Percentiles rank a stretch among this genome's conserved stretches.
Conservation (phyloP, 202 grass and related monocot species). For the Eragrostis tef region DNA sequence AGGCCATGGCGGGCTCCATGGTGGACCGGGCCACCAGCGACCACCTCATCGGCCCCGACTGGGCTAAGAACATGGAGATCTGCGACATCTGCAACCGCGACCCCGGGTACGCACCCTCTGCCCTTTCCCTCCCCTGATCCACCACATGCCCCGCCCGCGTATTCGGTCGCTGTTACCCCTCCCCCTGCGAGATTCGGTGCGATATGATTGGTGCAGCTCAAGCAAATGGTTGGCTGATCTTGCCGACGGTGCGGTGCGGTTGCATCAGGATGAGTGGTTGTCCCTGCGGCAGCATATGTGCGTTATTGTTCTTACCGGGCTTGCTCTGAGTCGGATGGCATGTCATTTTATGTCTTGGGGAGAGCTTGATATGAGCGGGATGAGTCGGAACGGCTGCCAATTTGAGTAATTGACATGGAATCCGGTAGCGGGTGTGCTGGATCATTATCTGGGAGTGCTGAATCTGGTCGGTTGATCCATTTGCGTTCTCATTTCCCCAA, state of each 20-base stretch:
- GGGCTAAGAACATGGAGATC: conserved; percentile 99
- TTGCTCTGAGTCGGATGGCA: not conserved
- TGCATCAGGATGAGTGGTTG: not conserved
- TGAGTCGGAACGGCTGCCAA: not conserved
- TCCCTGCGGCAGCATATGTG: too few species aligned
- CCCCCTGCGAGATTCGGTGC: not conserved
- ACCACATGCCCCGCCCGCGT: conserved; percentile 6
- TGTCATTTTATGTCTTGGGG: conserved; percentile 19
- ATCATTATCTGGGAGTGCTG: not conserved
- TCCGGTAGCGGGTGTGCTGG: not conserved
- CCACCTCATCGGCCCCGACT: conserved; percentile 89
- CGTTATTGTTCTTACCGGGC: not conserved
- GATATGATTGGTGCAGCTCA: not conserved
- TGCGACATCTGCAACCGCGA: conserved; percentile 97
- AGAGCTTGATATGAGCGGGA: not conserved
- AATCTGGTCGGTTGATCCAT: conserved; percentile 25
- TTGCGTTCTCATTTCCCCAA: not conserved
- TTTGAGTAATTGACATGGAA: not conserved
- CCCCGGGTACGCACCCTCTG: conserved; percentile 62
- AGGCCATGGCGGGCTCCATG: conserved; percentile 78
- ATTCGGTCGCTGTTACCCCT: not conserved
- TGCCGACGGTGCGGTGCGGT: not conserved
- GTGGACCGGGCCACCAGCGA: conserved; percentile 90
- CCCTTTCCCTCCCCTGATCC: not conserved
- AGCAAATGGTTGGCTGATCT: not conserved